Conservation (phyloP, 768 basidiomycete genomes). For the Tricholoma matsutake region DNA sequence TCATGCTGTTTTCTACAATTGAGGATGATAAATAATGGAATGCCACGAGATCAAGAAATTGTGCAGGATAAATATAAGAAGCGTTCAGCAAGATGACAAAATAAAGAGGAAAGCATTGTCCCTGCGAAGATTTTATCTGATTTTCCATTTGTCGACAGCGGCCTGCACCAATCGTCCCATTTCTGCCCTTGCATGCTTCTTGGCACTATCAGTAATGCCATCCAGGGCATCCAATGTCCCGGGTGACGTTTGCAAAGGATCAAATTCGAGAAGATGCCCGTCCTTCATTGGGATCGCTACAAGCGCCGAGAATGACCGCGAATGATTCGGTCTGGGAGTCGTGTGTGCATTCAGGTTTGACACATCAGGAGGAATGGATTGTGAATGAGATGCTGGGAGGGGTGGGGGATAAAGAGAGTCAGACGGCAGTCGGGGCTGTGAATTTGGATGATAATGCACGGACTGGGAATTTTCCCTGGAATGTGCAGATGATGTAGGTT, state of each 20-base stretch:
- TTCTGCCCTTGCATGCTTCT: constrained; percentile 77
- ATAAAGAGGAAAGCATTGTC: not conserved
- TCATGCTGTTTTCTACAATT: constrained; percentile 7
- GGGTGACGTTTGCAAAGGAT: constrained; percentile 74
- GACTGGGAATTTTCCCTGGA: constrained; percentile 43
- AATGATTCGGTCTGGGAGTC: constrained; percentile 36
- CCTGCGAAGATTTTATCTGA: constrained; percentile 28
- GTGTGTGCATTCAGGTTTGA: constrained; percentile 18
- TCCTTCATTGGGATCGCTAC: constrained; percentile 80
- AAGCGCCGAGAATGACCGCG: constrained; percentile 49
- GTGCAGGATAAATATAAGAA: constrained; percentile 3
- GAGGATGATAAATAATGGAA: constrained; percentile 5
- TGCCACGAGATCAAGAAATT: not conserved
- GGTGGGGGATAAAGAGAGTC: constrained; percentile 18
- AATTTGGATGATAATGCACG: constrained; percentile 18
- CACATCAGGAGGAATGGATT: constrained; percentile 12
- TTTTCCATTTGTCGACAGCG: constrained; percentile 76
- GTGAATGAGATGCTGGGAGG: constrained; percentile 25
- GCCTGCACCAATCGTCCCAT: constrained; percentile 71
- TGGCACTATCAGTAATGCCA: constrained; percentile 77
- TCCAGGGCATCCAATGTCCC: constrained; percentile 70
- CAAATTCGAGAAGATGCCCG: constrained; percentile 81
- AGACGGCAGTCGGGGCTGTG: constrained; percentile 12
- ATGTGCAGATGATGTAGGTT: constrained; percentile 36
- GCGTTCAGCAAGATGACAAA: constrained; percentile 1